Percentiles rank a stretch among this genome's conserved stretches.
Conservation (phyloP, 176 grass and related monocot genomes). For the Cenchrus americanus region DNA sequence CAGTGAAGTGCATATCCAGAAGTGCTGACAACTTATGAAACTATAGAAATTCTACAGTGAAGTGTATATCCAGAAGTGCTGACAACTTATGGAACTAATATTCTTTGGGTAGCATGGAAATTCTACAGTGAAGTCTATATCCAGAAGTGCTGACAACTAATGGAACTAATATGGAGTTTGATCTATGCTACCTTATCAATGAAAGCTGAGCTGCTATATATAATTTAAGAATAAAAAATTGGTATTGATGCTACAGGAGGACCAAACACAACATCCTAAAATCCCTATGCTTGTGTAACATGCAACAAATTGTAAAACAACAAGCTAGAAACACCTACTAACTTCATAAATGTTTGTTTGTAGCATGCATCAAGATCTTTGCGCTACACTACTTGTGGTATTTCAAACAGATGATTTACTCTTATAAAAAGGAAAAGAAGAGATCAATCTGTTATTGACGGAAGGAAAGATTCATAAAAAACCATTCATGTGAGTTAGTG, state of each 20-base stretch:
- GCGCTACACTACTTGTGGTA: not conserved
- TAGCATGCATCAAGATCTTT: not conserved
- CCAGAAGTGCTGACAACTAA: not conserved
- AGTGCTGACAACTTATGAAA: not conserved
- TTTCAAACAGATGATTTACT: constrained; percentile 10
- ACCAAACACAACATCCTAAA: constrained; percentile 2
- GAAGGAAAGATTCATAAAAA: no score
- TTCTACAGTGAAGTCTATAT: not conserved
- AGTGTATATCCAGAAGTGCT: not conserved
- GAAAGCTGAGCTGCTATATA: not conserved
- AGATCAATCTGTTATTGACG: not conserved
- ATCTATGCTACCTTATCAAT: not conserved
- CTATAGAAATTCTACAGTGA: not conserved
- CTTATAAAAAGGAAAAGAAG: not conserved
- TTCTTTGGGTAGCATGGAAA: not conserved
- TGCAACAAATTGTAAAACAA: not conserved
- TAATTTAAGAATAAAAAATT: not conserved
- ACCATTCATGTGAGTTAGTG: no score
- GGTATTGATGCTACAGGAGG: not conserved
- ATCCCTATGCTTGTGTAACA: not conserved
- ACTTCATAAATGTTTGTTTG: not conserved
- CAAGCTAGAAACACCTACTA: not conserved
- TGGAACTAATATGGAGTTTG: not conserved
- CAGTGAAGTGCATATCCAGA: not conserved
- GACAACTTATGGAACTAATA: not conserved